Base-by-base conservation (phyloP, 2,329 filamentous ascomycete species). In the Alternaria triticina region DNA sequence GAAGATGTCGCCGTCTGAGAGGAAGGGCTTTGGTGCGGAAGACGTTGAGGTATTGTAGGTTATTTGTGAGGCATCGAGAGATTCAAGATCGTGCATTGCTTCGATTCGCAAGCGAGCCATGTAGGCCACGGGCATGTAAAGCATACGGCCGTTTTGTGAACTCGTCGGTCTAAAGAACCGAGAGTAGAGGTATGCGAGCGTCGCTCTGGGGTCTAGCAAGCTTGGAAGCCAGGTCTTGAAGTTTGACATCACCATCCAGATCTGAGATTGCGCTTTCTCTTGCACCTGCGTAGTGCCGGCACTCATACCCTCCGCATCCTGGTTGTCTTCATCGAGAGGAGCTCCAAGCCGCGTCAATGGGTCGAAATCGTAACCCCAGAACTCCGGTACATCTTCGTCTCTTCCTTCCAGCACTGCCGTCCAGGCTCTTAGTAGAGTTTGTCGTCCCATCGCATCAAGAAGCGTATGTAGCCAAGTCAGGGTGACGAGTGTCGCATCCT, bases 401-500 rank as follows among this genome's bases (percentile, higher is more conserved):
- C 69, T 61, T 6, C 72, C 70, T 5, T 72, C 61, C 4, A 76
- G 64, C 6, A 75, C 63, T 15, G 66, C 64, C 10, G 45, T 61
- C 73, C 73, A 76, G 3, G 70, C 69, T 28, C 64, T 56, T 13
- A 75, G 45, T 20, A 76, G 47, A 7, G 51, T 47, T 11, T 64
- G 40, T 13, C 49, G 50, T 12, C 70, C 70, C 51, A 74, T 62
- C 1, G 65, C 71, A 54, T 76, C 73, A 2, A 74, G 54, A 5
- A 73, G 44, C 4, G 65, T 65, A 28, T 76, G 74, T 8, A 67
- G 64, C 68, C 68, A 76, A 23, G 62, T 69, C 4, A 75, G n/a
- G 4, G 66, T 70, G 11, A 75, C 57, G 6, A 76, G 20, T 3
- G 73, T 74, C 5, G 68, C 68, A 45, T 76, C 72, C 2, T 54